Evolutionary conservation across 495 filamentous ascomycete genomes (phyloP).

Genomic region (Hypoxylon crocopeplum): DNA sequence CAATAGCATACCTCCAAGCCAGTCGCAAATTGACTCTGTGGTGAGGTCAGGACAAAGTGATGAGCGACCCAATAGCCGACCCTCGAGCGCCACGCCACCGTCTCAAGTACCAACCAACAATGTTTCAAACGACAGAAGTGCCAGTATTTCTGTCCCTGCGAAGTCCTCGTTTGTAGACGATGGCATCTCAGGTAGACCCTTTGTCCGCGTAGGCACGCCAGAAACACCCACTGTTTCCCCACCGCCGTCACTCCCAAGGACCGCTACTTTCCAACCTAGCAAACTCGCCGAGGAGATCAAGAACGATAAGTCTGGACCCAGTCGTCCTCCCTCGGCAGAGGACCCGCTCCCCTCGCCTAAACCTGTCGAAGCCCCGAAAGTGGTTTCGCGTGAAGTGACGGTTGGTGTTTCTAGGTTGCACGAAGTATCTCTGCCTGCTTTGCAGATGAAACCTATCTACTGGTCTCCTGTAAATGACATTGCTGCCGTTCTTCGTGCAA

Average conservation of each 20-base stretch:
- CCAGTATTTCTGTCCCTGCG: constrained; percentile 25
- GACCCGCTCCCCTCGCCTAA: constrained; percentile 1
- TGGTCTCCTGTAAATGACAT: constrained; percentile 97
- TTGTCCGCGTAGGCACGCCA: constrained; percentile 48
- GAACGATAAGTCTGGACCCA: constrained; percentile 8
- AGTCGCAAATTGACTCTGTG: constrained; percentile 18
- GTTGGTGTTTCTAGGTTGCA: constrained; percentile 81
- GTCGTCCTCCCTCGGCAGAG: constrained; percentile 14
- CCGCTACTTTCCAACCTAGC: constrained; percentile 18
- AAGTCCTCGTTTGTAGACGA: constrained; percentile 47
- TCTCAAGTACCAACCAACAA: constrained; percentile 3
- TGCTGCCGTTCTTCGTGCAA: constrained; percentile 80
- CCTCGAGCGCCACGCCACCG: constrained; percentile 8
- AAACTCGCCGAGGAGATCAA: constrained; percentile 14
- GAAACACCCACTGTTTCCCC: constrained; percentile 31
- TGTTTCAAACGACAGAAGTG: constrained; percentile 10
- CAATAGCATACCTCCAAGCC: constrained; percentile 28
- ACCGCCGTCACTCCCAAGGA: constrained; percentile 36
- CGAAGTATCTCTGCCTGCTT: constrained; percentile 59
- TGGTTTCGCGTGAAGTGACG: constrained; percentile 60
- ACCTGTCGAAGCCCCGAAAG: constrained; percentile 10
- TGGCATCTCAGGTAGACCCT: constrained; percentile 56
- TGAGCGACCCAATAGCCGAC: constrained; percentile 20
- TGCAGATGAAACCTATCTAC: constrained; percentile 95
- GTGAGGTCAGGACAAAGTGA: constrained; percentile 19